Base-by-base conservation (phyloP, 441 rosid genomes). In the Pelargonium fulgidum region DNA sequence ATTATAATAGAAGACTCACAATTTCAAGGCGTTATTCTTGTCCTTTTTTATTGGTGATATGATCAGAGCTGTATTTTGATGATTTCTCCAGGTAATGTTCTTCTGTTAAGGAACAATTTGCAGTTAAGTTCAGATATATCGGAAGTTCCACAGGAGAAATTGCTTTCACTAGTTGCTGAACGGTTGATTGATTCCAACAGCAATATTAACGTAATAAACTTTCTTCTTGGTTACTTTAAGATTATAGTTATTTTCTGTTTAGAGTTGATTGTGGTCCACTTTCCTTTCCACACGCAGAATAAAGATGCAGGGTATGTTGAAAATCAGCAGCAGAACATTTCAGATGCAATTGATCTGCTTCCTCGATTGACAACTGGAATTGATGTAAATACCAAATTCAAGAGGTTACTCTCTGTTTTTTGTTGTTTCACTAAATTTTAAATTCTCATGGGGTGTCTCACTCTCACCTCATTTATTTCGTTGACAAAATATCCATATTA, bases 281-380 rank as follows among this genome's bases (percentile, higher is more conserved):
- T 4, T 7, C 59, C n/a, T 2, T 68, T 69, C 77, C 67, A 66
- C 66, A 68, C 76, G 72, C 83, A 94, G 97, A 81, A 89, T 69
- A 94, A 87, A 81, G 99, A 89, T 76, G 86, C 83, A 63, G 99
- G 84, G 42, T 94, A 85, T 82, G 82, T 90, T 14, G 91, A 92
- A 83, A 94, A 94, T 72, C 98, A 92, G 77, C 97, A 90, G 67
- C 94, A 92, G 86, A 94, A 92, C 75, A 87, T 94, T 78, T 84
- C 99, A 9, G 99, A 94, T 85, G 97, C 97, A 5, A 90, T 94
- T 74, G 96, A 92, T 82, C 85, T 85, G 80, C 97, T 94, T 70
- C 97, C 97, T 11, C 78, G 84, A 63, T 94, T 94, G 77, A 84
- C 98, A 0, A 90, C 96, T 63, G 99, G 99, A 73, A 92, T 94